Conservation (phyloP, 768 basidiomycete genomes). For the Lentinula boryana region DNA sequence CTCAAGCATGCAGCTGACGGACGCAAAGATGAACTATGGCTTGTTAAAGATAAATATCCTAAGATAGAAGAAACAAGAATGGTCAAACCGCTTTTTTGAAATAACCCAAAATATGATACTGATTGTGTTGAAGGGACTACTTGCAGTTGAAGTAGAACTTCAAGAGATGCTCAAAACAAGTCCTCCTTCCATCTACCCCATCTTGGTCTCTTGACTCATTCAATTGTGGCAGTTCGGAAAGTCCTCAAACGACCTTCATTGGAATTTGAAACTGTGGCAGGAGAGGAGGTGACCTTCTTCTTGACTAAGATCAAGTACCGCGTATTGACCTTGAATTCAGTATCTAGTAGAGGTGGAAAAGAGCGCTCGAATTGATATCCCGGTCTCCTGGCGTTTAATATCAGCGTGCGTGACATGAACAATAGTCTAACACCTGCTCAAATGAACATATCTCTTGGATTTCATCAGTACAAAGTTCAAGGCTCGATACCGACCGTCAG, state of each 20-base stretch:
- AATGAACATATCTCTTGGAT: too few species aligned
- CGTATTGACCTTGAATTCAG: constrained; percentile 27
- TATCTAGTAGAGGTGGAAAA: constrained; percentile 78
- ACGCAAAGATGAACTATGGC: constrained; percentile 69
- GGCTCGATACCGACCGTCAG: constrained; percentile 74
- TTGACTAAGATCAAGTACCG: not conserved
- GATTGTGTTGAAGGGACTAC: constrained; percentile 45
- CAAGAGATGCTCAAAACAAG: constrained; percentile 65
- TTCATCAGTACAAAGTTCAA: constrained; percentile 58
- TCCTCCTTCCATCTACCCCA: constrained; percentile 20
- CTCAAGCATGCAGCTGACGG: constrained; percentile 60
- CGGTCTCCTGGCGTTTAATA: constrained; percentile 55
- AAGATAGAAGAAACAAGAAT: constrained; percentile 50
- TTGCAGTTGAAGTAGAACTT: constrained; percentile 65
- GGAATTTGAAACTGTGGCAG: constrained; percentile 58
- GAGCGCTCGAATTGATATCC: constrained; percentile 40
- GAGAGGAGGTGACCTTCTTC: constrained; percentile 55
- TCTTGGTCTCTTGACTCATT: not conserved
- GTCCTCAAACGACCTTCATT: constrained; percentile 66
- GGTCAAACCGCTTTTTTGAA: constrained; percentile 28
- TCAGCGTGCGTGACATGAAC: constrained; percentile 42
- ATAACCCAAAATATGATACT: not conserved
- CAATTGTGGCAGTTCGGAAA: constrained; percentile 52
- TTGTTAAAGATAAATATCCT: constrained; percentile 37
- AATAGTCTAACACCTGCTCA: too few species aligned